Conservation (phyloP, 345 rosid genomes). For the Euclidium syriacum region DNA sequence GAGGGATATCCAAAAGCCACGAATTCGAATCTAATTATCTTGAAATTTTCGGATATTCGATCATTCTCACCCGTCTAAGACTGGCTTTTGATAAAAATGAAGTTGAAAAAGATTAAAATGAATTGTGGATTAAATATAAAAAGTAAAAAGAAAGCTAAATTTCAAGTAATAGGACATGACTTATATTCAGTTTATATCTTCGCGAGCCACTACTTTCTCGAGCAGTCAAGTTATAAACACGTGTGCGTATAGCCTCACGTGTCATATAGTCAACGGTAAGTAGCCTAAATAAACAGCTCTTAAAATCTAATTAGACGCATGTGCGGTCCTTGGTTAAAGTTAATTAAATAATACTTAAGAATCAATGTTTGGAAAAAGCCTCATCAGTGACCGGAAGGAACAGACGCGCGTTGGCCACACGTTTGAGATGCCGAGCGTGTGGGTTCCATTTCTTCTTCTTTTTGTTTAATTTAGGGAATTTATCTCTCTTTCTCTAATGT, state of each 20-base stretch:
- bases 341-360: conserved; percentile 7
- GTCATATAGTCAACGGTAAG: conserved; percentile 27
- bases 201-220: too few species aligned
- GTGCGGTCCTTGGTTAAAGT: conserved; percentile 8
- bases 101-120: too few species aligned
- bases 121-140: too few species aligned
- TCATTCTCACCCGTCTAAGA: too few species aligned
- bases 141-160: too few species aligned
- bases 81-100: too few species aligned
- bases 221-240: conserved; percentile 23
- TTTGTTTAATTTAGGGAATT: neutral
- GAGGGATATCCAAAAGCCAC: too few species aligned
- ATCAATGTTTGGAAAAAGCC: conserved; percentile 1
- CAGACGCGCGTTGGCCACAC: neutral
- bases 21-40: too few species aligned
- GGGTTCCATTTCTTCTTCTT: neutral
- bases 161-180: too few species aligned
- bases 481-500: neutral
- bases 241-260: conserved; percentile 19
- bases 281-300: conserved; percentile 1
- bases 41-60: too few species aligned
- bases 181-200: too few species aligned
- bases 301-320: neutral
- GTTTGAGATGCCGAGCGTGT: conserved; percentile 22
- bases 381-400: neutral